Conservation (phyloP, 768 basidiomycete genomes). For the Neoboletus magnificus region DNA sequence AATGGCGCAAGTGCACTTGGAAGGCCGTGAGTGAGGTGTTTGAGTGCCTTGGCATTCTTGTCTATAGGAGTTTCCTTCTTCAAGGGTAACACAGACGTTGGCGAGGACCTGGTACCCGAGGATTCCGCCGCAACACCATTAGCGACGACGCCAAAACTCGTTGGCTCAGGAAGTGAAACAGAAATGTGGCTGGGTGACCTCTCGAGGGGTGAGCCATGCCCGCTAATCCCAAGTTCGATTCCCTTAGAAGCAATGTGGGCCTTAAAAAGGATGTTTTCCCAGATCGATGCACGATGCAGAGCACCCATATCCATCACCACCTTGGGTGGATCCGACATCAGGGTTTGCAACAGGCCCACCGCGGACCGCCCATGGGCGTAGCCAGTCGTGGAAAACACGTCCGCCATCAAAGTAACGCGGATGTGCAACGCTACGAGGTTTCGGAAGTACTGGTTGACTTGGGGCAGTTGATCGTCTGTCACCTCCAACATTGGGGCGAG, state of each 20-base stretch:
- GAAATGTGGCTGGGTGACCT: conserved; percentile 45
- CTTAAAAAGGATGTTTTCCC: conserved; percentile 84
- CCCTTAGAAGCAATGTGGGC: conserved; percentile 52
- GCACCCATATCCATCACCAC: conserved; percentile 71
- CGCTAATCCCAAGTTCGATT: conserved; percentile 46
- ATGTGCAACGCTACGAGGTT: conserved; percentile 72
- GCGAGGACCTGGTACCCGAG: conserved; percentile 18
- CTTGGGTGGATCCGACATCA: conserved; percentile 62
- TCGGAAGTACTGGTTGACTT: conserved; percentile 65
- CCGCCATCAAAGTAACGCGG: conserved; percentile 78
- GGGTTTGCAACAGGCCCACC: conserved; percentile 66
- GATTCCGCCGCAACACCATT: conserved; percentile 29
- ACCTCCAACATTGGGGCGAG: conserved; percentile 60
- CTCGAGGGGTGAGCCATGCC: conserved; percentile 44
- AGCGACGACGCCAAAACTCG: conserved; percentile 30
- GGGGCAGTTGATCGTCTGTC: conserved; percentile 44
- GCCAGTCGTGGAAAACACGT: conserved; percentile 80
- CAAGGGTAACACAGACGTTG: conserved; percentile 26
- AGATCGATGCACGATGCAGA: conserved; percentile 77
- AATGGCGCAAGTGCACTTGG: conserved; percentile 76
- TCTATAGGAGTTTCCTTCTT: conserved; percentile 49
- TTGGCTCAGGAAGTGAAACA: conserved; percentile 39
- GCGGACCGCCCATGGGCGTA: conserved; percentile 79
- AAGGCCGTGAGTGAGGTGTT: conserved; percentile 75
- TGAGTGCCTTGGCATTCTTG: conserved; percentile 71